Conservation (phyloP, 768 basidiomycete genomes). For the Xerocomellus intermedius region DNA sequence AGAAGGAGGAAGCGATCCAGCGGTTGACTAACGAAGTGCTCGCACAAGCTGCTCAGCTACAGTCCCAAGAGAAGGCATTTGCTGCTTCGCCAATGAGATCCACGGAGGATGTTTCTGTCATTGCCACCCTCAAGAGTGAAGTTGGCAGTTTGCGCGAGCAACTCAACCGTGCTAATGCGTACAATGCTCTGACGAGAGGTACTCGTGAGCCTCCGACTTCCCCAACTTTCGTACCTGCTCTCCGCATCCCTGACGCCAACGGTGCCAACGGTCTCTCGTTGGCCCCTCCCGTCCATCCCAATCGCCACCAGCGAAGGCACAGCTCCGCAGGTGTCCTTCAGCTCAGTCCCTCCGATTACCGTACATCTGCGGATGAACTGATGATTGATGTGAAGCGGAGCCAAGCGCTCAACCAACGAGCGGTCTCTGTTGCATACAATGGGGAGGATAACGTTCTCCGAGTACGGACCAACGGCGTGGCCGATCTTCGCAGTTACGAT, state of each 20-base stretch:
- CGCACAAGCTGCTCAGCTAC: conserved; percentile 71
- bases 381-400: conserved; percentile 72
- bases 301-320: conserved; percentile 77
- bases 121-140: conserved; percentile 88
- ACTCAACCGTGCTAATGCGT: conserved; percentile 91
- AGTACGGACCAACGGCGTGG: conserved; percentile 61
- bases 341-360: conserved; percentile 55
- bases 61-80: conserved; percentile 68
- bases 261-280: conserved; percentile 45
- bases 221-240: conserved; percentile 80
- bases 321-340: conserved; percentile 82
- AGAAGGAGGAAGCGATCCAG: conserved; percentile 83
- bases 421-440: conserved; percentile 86
- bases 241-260: conserved; percentile 53
- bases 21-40: conserved; percentile 77
- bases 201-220: conserved; percentile 74
- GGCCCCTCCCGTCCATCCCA: conserved; percentile 34
- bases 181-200: conserved; percentile 80
- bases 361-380: conserved; percentile 75
- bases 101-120: conserved; percentile 83
- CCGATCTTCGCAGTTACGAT: conserved; percentile 75
- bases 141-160: conserved; percentile 92
- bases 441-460: conserved; percentile 74
- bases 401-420: conserved; percentile 72
- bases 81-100: conserved; percentile 64